Evolutionary conservation across 805 yeast species (phyloP), one percentile per base, ranked within the genome.

Genomic region (Saccharomycopsis synnaedendra): DNA sequence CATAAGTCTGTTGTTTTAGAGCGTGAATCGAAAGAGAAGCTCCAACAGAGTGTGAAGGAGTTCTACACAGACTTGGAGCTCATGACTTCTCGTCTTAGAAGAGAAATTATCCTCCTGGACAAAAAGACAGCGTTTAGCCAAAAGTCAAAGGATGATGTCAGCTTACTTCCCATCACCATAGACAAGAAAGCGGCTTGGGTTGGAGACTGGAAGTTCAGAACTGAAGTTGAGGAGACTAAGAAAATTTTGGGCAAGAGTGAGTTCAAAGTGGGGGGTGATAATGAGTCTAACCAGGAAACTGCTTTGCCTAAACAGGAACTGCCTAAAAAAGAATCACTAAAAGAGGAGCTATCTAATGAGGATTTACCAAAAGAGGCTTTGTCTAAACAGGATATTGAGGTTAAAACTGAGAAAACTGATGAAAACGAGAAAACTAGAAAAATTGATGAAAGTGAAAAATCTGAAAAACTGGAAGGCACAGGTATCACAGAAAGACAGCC

Each of bases 111-210:
- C 57, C 57, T 73, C 9, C 66, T 83, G 62, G 88, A 84, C 61
- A 76, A 74, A 41, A 72, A 73, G 56, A 72, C 70, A 34, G 79
- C 76, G 7, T 72, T 70, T 4, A 68, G 69, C 36, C 64, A 67
- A 44, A 69, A 70, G 48, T 67, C 69, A 19, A 72, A 71, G 43
- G 58, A 60, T 49, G 65, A 64, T n/a, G 59, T 74, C 27, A 74
- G 74, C 65, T 73, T 84, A 38, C 66, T 84, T 31, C 93, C 95
- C 1, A 72, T 83, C 3, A 70, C 73, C 39, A 75, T 84, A 29
- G 82, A 80, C 45, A 80, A 80, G 54, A 81, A 82, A 64, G 85
- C 87, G 35, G 76, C 85, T 4, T 71, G 75, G 65, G 71, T 82
- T 32, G 87, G 88, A 3, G 65, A 67, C 38, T 71, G 67, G 53